Evolutionary conservation across 129 eudicot genomes (phyloP).

Genomic region (Logfia minima): DNA sequence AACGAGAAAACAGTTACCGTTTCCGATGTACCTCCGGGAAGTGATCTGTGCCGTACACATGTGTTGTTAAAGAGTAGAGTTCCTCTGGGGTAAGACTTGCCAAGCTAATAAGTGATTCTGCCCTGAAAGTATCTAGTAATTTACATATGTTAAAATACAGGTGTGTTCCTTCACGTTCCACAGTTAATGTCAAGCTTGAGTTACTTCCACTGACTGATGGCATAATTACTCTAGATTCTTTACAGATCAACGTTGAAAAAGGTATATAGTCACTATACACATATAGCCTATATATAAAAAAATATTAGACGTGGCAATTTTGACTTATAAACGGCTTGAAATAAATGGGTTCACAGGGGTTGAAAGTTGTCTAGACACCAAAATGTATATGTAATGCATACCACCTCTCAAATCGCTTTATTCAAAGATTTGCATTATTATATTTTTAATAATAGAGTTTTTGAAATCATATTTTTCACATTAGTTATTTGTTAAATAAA

Average conservation of each 20-base stretch:
- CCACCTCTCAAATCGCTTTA: not conserved
- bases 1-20: constrained; percentile 38
- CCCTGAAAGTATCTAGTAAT: not conserved
- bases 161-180: constrained; percentile 78
- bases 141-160: constrained; percentile 33
- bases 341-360: not conserved
- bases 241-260: constrained; percentile 70
- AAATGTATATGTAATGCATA: not conserved
- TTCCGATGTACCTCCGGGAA: constrained; percentile 53
- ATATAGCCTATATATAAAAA: not conserved
- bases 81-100: constrained; percentile 71
- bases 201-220: constrained; percentile 86
- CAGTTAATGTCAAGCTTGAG: constrained; percentile 75
- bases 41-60: constrained; percentile 67
- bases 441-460: not conserved
- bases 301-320: not conserved
- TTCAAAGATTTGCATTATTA: not conserved
- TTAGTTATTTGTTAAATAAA: not conserved
- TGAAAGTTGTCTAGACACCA: not conserved
- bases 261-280: constrained; percentile 37
- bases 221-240: constrained; percentile 81
- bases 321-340: not conserved
- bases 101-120: not conserved
- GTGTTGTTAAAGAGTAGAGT: constrained; percentile 89
- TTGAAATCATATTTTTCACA: not conserved